phyloP scores from a whole-genome alignment of 805 yeast species.

The Starmera quercuum region DNA sequence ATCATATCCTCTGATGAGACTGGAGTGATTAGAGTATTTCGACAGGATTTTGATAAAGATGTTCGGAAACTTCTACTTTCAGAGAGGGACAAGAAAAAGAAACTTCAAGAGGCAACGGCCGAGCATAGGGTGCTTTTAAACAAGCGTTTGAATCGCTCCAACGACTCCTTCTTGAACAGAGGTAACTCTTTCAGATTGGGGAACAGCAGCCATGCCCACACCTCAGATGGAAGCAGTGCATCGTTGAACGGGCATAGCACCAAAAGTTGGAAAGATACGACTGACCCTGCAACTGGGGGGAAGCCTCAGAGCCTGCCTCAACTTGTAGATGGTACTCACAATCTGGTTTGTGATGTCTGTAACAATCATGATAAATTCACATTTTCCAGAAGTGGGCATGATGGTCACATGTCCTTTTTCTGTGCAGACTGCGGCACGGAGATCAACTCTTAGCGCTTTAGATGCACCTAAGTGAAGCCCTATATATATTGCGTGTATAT shows the following conservation, averaged over 20 bases:
- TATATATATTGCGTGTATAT: too few relatives aligned
- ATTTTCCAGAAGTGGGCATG: slow-evolving; percentile 6
- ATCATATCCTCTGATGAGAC: slow-evolving; percentile 70
- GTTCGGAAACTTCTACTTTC: slow-evolving; percentile 29
- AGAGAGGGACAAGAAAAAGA: slow-evolving; percentile 6
- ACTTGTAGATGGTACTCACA: neutral
- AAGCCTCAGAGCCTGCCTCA: too few relatives aligned
- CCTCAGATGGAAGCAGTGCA: too few relatives aligned
- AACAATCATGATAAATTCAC: slow-evolving; percentile 19
- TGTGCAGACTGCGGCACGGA: slow-evolving; percentile 23
- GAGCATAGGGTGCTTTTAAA: slow-evolving; percentile 3
- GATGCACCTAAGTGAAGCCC: too few relatives aligned
- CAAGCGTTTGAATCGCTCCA: slow-evolving; percentile 11
- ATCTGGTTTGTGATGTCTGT: slow-evolving; percentile 16
- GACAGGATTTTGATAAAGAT: slow-evolving; percentile 66
- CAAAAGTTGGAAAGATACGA: too few relatives aligned
- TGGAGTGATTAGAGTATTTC: slow-evolving; percentile 68
- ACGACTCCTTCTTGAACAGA: slow-evolving; percentile 10
- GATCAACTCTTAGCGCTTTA: slow-evolving; percentile 10
- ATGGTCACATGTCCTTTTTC: slow-evolving; percentile 7
- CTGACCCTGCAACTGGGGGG: too few relatives aligned
- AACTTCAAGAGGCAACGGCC: slow-evolving; percentile 1
- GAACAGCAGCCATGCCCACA: neutral
- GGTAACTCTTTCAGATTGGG: slow-evolving; percentile 8
- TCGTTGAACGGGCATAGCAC: too few relatives aligned